phyloP scores from a whole-genome alignment of 2,329 filamentous ascomycete species.

The Hypoxylon rubiginosum region DNA sequence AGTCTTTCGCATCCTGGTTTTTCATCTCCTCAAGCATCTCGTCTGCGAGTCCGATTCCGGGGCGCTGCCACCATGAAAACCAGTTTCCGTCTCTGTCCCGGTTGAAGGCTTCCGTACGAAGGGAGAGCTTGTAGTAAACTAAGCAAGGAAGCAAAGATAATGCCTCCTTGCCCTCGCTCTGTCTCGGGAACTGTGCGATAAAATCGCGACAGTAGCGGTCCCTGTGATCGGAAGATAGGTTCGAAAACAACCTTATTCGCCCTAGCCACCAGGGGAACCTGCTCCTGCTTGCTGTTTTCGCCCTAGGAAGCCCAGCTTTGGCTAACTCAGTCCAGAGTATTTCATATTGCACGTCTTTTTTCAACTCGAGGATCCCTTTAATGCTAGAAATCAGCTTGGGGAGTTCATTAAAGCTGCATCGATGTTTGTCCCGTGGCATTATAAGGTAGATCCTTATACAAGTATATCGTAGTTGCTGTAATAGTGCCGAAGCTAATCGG shows the following conservation, averaged over 20 bases:
- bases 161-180: neutral
- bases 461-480: neutral
- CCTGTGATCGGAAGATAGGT: neutral
- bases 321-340: neutral
- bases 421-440: neutral
- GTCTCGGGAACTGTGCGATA: neutral
- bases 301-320: neutral
- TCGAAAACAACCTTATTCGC: neutral
- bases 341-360: neutral
- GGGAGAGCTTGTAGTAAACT: neutral
- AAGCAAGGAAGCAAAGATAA: neutral
- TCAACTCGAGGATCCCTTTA: neutral
- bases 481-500: too few relatives aligned
- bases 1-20: neutral
- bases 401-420: neutral
- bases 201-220: too few relatives aligned
- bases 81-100: too few relatives aligned
- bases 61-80: neutral
- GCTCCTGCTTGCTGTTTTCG: neutral
- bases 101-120: neutral
- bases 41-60: neutral
- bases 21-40: neutral
- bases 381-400: neutral
- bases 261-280: neutral
- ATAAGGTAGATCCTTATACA: neutral